Evolutionary conservation across 129 eudicot species (phyloP).

Genomic region (Saussurea involucrata): DNA sequence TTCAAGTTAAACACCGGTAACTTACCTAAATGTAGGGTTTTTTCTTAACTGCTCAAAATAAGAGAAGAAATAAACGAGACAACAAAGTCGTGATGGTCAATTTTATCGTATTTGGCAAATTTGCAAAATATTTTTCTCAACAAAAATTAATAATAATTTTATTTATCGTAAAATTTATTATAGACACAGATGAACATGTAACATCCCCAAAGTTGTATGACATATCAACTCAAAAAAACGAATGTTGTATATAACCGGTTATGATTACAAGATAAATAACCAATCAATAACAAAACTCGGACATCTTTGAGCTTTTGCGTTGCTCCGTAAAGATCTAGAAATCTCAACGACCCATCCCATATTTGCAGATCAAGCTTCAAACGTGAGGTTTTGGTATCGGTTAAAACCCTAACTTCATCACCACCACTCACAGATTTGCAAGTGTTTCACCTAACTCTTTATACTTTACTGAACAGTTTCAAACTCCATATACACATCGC

Average conservation of each 20-base stretch:
- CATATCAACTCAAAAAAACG: no score
- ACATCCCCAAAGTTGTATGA: no score
- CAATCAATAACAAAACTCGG: neutral
- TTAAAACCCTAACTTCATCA: neutral
- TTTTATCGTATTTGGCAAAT: no score
- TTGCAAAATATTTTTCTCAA: no score
- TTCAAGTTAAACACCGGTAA: no score
- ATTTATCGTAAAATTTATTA: no score
- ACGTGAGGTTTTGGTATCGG: neutral
- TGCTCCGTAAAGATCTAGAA: neutral
- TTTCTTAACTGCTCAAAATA: no score
- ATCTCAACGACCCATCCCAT: neutral
- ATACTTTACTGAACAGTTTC: neutral
- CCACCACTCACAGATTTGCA: neutral
- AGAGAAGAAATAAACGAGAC: no score
- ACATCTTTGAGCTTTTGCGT: neutral
- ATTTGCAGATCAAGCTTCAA: neutral
- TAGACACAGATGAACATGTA: no score
- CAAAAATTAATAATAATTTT: no score
- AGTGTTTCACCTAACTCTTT: neutral
- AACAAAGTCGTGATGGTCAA: no score
- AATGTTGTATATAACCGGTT: neutral
- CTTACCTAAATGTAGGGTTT: no score
- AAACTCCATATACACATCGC: neutral
- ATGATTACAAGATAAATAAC: neutral